Evolutionary conservation across 1,284 basidiomycete genomes (phyloP), one percentile per base, ranked within the genome.

Genomic region (Cystobasidium slooffiae): DNA sequence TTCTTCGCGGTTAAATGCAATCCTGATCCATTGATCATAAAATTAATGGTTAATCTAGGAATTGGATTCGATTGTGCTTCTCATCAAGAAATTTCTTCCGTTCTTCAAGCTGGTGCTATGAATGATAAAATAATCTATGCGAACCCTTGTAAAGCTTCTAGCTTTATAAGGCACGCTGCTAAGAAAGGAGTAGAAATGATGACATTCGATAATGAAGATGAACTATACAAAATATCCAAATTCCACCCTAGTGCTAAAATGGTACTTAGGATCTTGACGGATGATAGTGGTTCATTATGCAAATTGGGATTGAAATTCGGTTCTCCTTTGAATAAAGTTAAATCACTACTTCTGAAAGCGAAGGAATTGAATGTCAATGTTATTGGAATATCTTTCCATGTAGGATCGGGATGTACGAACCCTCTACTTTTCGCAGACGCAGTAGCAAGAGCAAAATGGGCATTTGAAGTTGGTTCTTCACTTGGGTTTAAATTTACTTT

Each of bases 31-130:
- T 92, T 93, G 80, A 89, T 99, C 62, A 86, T 99, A 68, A 90
- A 93, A 76, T 87, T 99, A 63, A 88, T 99, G 52, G 92, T 94
- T 12, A 88, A 91, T 31, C 85, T 98, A 75, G 96, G 96, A 52
- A 86, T 91, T 0, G 94, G 94, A 16, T 99, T 99, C 84, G 97
- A 99, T 84, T 99, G 97, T 80, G 97, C 97, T n/a, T 98, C 95
- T 55, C 92, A 93, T 79, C 90, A 90, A 75, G 97, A 99, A 84
- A 98, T 99, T 79, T 86, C 88, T 37, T 87, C 88, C 76, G 90
- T 99, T 12, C 86, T 98, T 39, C 18, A 51, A 66, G 83, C 96
- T 12, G 91, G 89, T 39, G 84, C 92, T 72, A 85, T 87, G 72
- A 89, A 94, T 1, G 85, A 86, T 20, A 88, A 91, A 75, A 92